A percentile compares a stretch with the other conserved stretches of the same genome.
Evolutionary conservation across 73 alveolate species (phyloP).

Genomic region (Blepharisma japonicum): DNA sequence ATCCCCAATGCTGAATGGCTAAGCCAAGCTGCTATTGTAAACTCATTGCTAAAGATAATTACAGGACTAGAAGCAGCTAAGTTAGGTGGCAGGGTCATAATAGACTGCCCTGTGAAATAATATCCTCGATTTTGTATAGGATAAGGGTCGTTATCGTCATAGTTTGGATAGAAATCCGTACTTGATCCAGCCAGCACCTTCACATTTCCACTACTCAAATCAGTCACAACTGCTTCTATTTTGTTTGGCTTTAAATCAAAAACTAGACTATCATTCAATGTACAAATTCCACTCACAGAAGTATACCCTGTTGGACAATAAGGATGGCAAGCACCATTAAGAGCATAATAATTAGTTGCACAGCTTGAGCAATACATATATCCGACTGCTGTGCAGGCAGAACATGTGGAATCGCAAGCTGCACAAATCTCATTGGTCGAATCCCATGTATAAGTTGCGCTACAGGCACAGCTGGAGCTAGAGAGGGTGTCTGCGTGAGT

Average conservation of each 20-base stretch:
- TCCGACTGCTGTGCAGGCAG: constrained; percentile 10
- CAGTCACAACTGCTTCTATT: background rate
- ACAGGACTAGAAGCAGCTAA: background rate
- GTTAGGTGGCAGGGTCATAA: background rate
- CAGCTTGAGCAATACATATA: background rate
- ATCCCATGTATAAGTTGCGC: background rate
- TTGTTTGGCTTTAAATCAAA: background rate
- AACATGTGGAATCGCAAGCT: background rate
- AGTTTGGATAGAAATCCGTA: background rate
- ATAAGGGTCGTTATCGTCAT: background rate
- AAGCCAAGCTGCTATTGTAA: background rate
- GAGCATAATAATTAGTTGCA: background rate
- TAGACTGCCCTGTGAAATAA: background rate
- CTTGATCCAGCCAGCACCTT: background rate
- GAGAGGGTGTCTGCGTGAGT: background rate
- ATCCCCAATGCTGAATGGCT: background rate
- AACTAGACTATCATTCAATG: background rate
- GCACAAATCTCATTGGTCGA: background rate
- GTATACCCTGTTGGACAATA: constrained; percentile 20
- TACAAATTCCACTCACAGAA: background rate
- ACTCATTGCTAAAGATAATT: background rate
- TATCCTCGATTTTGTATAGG: constrained; percentile 1
- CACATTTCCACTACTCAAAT: background rate
- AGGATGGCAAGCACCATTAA: constrained; percentile 21
- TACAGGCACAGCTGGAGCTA: background rate